Conservation (phyloP, 1,284 basidiomycete genomes). For the Trichosporon coremiiforme region DNA sequence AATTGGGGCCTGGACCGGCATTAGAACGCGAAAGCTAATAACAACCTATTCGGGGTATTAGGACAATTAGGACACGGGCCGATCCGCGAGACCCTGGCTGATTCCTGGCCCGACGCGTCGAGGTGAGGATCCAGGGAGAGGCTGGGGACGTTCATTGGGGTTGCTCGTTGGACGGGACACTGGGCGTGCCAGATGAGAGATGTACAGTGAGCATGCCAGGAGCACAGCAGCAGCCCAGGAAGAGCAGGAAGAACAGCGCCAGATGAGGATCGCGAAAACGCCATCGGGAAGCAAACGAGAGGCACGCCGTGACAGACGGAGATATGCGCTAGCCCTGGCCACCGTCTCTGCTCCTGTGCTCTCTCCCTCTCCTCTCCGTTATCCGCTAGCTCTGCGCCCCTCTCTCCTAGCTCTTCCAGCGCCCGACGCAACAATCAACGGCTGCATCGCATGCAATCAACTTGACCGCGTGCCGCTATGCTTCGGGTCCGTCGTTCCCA, state of each 20-base stretch:
- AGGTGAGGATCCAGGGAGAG: background rate
- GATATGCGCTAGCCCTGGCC: background rate
- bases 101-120: background rate
- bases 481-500: background rate
- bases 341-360: background rate
- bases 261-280: conserved; percentile 8
- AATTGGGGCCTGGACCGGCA: conserved; percentile 6
- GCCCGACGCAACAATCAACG: background rate
- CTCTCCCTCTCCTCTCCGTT: background rate
- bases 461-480: background rate
- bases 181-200: too few relatives aligned
- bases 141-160: background rate
- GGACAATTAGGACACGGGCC: conserved; percentile 11
- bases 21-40: background rate
- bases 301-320: conserved; percentile 8
- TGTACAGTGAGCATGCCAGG: too few relatives aligned
- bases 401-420: background rate
- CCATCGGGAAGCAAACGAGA: background rate
- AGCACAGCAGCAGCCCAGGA: background rate
- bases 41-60: background rate
- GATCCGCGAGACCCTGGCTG: background rate
- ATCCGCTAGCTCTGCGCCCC: too few relatives aligned
- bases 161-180: background rate
- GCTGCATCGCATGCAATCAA: background rate
- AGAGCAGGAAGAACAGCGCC: background rate